Evolutionary conservation across 805 yeast species (phyloP).

Genomic region (Metschnikowia santaceciliae): DNA sequence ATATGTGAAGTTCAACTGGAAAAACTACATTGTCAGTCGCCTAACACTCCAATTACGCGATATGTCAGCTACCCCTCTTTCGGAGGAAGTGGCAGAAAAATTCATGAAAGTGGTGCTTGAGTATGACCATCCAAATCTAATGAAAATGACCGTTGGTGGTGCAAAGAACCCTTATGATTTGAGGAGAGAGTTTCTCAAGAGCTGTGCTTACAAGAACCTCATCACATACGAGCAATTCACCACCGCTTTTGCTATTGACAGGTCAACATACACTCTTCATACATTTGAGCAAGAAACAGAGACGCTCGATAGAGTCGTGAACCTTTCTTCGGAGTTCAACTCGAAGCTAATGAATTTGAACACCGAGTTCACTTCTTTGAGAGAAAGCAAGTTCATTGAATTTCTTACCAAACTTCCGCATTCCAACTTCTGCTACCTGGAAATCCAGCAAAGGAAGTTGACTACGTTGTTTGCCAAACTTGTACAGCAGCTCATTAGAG

Average conservation of each 20-base stretch:
- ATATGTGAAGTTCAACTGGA: constrained; percentile 32
- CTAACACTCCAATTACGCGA: constrained; percentile 24
- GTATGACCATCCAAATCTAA: constrained; percentile 4
- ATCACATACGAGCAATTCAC: constrained; percentile 24
- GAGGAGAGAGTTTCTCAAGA: constrained; percentile 26
- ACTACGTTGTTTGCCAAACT: constrained; percentile 17
- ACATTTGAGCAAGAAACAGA: constrained; percentile 25
- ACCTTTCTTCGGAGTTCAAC: constrained; percentile 19
- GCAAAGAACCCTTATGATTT: constrained; percentile 21
- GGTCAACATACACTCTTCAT: constrained; percentile 20
- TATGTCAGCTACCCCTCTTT: constrained; percentile 4
- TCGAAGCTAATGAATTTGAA: constrained; percentile 32
- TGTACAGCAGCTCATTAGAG: constrained; percentile 10
- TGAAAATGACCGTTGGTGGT: constrained; percentile 10
- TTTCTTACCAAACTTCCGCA: constrained; percentile 21
- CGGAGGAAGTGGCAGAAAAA: constrained; percentile 3
- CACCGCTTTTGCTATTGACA: constrained; percentile 26
- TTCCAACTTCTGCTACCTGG: constrained; percentile 16
- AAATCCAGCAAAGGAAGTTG: constrained; percentile 16
- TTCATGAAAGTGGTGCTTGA: constrained; percentile 5
- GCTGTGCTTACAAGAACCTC: constrained; percentile 28
- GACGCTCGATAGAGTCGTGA: constrained; percentile 18
- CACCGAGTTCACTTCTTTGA: constrained; percentile 38
- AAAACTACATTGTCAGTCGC: constrained; percentile 29
- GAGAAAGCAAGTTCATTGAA: constrained; percentile 35